Base-by-base conservation (phyloP, 495 filamentous ascomycete species). In the Xylaria acuta region DNA sequence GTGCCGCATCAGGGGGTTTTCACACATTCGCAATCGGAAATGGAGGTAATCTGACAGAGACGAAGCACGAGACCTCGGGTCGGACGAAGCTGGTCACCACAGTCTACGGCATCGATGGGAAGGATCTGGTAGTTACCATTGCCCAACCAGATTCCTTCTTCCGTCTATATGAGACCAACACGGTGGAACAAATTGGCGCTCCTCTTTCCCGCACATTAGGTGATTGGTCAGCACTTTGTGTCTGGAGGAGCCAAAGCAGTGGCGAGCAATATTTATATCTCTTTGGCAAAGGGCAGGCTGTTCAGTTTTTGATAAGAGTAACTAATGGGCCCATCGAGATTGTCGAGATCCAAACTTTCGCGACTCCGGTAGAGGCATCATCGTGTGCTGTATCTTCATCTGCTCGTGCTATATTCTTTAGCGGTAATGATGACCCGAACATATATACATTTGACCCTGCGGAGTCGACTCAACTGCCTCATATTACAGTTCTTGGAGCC, bases 161-260 rank as follows among this genome's bases (percentile, higher is more conserved):
- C 25, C 72, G 79, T 36, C 69, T 82, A 22, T 82, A 80, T 51
- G 77, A 75, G 30, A 32, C 62, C 27, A 72, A 38, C 30, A 71
- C 67, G 2, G 51, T 70, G 1, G 62, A 76, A 43, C 59, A 77
- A 58, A 71, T 74, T 45, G 66, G 67, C 12, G 73, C 75, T 43
- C 70, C 79, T 32, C 49, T 75, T 6, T 32, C 75, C 47, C 78
- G 68, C 41, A 75, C 77, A 25, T 67, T 77, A 54, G 78, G 79
- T 0, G 80, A 81, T 67, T 81, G 77, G 71, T 77, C 78, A 43
- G 80, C 77, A 6, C 76, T 79, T 53, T 82, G 80, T 66, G 53
- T 73, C 49, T 81, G 75, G 79, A 76, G 67, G 67, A 77, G 74
- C 36, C 71, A 70, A 64, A 71, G 22, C 34, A 75, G 73, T 22